These are phyloP conservation scores for Aspergillus nidulans DNA, from an alignment of 495 filamentous ascomycete species.

Conservation along the genomic window DNA sequence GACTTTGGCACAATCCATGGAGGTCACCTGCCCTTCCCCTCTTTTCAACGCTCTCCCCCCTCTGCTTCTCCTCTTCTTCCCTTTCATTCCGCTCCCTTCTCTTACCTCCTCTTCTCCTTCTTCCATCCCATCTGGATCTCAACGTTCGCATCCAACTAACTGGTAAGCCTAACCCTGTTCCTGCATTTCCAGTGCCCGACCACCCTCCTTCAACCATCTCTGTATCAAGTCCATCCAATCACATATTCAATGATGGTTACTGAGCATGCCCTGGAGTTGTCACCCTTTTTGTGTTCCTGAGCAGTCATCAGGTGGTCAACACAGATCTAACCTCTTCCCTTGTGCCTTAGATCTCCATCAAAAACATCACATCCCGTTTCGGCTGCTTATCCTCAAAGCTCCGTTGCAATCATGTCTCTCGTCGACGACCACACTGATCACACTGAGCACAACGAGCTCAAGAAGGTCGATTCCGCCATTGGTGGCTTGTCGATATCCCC, in stretches of 20 bases:
- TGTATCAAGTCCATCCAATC: background rate
- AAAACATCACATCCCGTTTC: conserved; percentile 2
- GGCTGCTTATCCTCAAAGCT: background rate
- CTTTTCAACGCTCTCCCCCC: conserved; percentile 20
- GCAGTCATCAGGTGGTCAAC: background rate
- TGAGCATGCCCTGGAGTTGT: background rate
- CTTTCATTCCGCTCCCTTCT: conserved; percentile 18
- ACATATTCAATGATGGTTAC: background rate
- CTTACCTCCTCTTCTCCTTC: conserved; percentile 14
- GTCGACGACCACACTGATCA: background rate
- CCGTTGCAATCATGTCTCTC: conserved; percentile 51
- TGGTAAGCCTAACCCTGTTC: conserved; percentile 16
- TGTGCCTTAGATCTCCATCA: background rate
- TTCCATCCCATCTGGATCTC: conserved; percentile 24
- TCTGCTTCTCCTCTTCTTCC: conserved; percentile 11
- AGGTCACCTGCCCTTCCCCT: conserved; percentile 33
- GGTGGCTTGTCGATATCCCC: conserved; percentile 67
- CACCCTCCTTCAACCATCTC: conserved; percentile 1
- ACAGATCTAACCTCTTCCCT: background rate
- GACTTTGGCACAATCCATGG: conserved; percentile 11
- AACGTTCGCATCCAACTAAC: conserved; percentile 17
- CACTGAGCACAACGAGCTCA: conserved; percentile 54
- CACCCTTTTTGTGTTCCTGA: background rate
- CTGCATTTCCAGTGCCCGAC: conserved; percentile 18
- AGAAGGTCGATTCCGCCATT: conserved; percentile 84